Evolutionary conservation across 441 rosid genomes (phyloP), one percentile per base, ranked within the genome.

Genomic region (Aleurites moluccanus): DNA sequence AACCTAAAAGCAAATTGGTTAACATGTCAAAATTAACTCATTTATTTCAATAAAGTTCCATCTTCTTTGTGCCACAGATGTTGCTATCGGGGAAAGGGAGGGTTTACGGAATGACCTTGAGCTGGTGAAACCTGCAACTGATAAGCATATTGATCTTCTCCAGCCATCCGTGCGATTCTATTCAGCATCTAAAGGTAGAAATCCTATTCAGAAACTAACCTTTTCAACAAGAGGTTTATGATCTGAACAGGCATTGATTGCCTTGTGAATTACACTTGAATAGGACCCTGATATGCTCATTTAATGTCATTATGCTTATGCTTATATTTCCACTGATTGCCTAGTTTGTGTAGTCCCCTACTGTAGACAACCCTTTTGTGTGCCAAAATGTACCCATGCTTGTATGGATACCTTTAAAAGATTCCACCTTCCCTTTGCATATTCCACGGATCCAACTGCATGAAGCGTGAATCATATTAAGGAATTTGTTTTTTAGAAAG

Each of bases 161-260:
- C 90, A 97, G 83, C 94, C 96, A 47, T 82, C 91, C 65, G 87
- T 88, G 73, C 89, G 91, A 73, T 84, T 79, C 78, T 74, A 73
- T 88, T 79, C 86, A 4, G 84, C 82, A 40, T 63, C 84, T 52
- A 92, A 84, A 92, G 98, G 97, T 94, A 82, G 27, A 10, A 50
- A 53, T 69, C 23, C 21, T 25, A 23, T 56, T 30, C 57, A 66
- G 33, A 57, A 49, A 28, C 59, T 16, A 75, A 3, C 40, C 44
- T 64, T 11, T 23, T 70, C 42, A 11, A 55, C 9, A 18, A 69
- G 55, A 40, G 4, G 35, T 47, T 28, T 62, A 13, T 73, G 11
- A 28, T 61, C 6, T 72, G 30, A 28, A 28, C 30, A 61, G 61
- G 13, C 11, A 11, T 42, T 44, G n/a, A 56, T 25, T 72, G 6